phyloP scores from a whole-genome alignment of 257 asterid species.

The Scutellaria galericulata region DNA sequence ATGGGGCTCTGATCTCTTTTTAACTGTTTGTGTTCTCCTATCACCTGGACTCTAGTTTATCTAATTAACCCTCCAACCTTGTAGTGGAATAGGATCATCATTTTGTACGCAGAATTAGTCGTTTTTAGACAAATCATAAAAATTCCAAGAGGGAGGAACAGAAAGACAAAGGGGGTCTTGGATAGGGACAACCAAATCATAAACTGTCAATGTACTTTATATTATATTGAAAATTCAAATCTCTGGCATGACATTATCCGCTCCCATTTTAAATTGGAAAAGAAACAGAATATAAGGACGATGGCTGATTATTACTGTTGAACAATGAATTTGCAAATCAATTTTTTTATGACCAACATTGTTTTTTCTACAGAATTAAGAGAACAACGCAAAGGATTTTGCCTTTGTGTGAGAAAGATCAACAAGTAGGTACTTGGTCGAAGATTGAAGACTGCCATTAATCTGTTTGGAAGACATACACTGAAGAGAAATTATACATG shows the following conservation, averaged over 20 bases:
- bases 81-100: background rate
- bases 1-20: background rate
- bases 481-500: too few relatives aligned
- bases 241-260: background rate
- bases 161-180: slow-evolving; percentile 8
- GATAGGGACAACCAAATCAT: background rate
- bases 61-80: background rate
- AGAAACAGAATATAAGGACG: background rate
- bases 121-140: background rate
- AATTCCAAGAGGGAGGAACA: background rate
- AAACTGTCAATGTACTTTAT: too few relatives aligned
- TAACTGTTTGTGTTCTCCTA: background rate
- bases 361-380: slow-evolving; percentile 13
- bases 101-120: background rate
- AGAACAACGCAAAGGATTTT: background rate
- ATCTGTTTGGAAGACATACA: background rate
- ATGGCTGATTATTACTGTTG: slow-evolving; percentile 4
- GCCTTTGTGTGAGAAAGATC: background rate
- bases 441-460: slow-evolving; percentile 2
- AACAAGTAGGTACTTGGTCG: background rate
- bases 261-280: background rate
- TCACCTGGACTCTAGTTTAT: background rate
- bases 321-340: slow-evolving; percentile 6
- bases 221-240: background rate
- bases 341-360: background rate